Conservation (phyloP, 495 filamentous ascomycete genomes). For the Penicillium maclennaniae region DNA sequence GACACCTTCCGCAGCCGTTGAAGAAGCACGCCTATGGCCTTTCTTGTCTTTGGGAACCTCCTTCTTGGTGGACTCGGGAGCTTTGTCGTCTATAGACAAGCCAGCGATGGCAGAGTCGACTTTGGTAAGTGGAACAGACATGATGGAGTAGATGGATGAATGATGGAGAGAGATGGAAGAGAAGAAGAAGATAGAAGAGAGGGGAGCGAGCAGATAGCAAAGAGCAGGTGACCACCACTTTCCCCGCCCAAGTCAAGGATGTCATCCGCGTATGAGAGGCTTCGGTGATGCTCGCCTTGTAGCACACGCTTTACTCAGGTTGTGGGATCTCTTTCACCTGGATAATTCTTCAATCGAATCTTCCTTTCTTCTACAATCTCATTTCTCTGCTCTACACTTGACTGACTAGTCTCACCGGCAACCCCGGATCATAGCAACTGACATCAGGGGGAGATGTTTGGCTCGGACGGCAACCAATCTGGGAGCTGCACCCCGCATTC, state of each 20-base stretch:
- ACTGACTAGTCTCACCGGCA: slow-evolving; percentile 8
- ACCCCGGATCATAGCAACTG: slow-evolving; percentile 32
- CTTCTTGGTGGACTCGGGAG: slow-evolving; percentile 28
- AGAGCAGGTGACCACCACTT: slow-evolving; percentile 14
- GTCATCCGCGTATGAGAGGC: slow-evolving; percentile 15
- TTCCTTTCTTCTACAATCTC: background rate
- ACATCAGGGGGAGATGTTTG: slow-evolving; percentile 28
- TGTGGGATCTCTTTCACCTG: background rate
- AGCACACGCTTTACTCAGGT: background rate
- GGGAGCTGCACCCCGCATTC: slow-evolving; percentile 44
- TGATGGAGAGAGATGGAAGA: slow-evolving; percentile 19
- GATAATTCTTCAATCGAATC: background rate
- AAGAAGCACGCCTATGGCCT: slow-evolving; percentile 62
- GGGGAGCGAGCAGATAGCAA: slow-evolving; percentile 19
- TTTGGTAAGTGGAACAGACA: slow-evolving; percentile 72
- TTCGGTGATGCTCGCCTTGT: background rate
- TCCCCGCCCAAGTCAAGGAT: slow-evolving; percentile 25
- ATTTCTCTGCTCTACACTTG: background rate
- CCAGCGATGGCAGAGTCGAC: slow-evolving; percentile 85
- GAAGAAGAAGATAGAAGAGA: slow-evolving; percentile 21
- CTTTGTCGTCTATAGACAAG: slow-evolving; percentile 61
- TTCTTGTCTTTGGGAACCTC: slow-evolving; percentile 49
- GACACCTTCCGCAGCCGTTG: slow-evolving; percentile 57
- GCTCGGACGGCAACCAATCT: slow-evolving; percentile 25
- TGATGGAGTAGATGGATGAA: slow-evolving; percentile 34